Base-by-base conservation (phyloP, 2,329 filamentous ascomycete genomes). In the Penicillium thymicola region DNA sequence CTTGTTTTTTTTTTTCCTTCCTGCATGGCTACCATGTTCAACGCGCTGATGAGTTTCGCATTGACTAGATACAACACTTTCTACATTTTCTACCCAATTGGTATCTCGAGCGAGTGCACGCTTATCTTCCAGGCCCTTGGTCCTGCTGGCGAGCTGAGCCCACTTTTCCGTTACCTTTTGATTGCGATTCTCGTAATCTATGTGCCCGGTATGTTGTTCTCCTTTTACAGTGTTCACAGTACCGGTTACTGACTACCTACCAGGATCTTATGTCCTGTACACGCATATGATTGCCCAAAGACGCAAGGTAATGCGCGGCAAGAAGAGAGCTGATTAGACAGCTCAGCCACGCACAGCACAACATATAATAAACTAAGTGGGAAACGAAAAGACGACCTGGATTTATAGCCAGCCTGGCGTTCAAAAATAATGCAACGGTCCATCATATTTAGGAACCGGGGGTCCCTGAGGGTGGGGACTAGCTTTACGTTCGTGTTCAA, bases 251-350 rank as follows among this genome's bases (percentile, higher is more conserved):
- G 45, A 69, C 53, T 21, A 18, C 5, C 14, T 21, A 38, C 0
- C 59, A 88, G 90, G 78, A 69, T 84, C 89, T 4, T 96, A 94
- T 68, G 83, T 95, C 54, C 77, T 97, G 56, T 97, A 94, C 72
- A 91, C 89, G 23, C 89, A 99, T 76, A 97, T 99, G 94, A 90
- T 97, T 81, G 81, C 82, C 59, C 94, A 99, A 82, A 82, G 93
- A 65, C 82, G 85, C 64, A 96, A 91, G 82, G 85, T 93, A 52
- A 79, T 91, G 78, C 83, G 85, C 53, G 83, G 81, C 40, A 83
- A 86, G 69, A 84, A 82, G 75, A 75, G 72, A 54, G 70, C 70
- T 27, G 65, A 66, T 58, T 75, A 70, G 63, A 49, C 3, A 37
- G 7, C 28, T 30, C 18, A 14, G 18, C 16, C 13, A 11, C 21